Percentiles rank a stretch among this genome's conserved stretches.
phyloP scores from a whole-genome alignment of 345 rosid species.

The Populus nigra region DNA sequence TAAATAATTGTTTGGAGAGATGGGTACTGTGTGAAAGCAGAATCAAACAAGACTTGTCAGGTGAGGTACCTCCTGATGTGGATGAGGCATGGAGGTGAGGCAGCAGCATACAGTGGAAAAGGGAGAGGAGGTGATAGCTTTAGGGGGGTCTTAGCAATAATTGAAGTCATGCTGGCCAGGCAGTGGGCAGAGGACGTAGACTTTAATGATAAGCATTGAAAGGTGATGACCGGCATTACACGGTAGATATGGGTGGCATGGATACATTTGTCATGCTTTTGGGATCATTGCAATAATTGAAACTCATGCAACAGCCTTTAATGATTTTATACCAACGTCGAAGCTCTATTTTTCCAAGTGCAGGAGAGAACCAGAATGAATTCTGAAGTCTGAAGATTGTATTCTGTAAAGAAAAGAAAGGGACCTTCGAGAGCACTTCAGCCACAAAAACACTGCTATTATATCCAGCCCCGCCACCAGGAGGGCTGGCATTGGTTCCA shows the following conservation, averaged over 20 bases:
- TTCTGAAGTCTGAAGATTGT: background rate
- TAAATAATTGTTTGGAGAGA: too few relatives aligned
- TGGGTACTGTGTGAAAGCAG: too few relatives aligned
- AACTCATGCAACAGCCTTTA: slow-evolving; percentile 6
- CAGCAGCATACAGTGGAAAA: background rate
- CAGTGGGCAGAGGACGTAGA: background rate
- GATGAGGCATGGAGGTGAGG: background rate
- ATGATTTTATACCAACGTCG: background rate
- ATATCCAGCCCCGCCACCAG: too few relatives aligned
- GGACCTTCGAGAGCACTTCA: background rate
- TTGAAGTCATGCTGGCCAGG: background rate
- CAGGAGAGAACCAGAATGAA: background rate
- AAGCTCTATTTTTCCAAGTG: background rate
- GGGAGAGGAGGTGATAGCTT: background rate
- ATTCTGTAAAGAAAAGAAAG: background rate
- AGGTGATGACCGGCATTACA: slow-evolving; percentile 6
- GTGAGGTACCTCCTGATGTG: background rate
- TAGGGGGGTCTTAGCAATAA: slow-evolving; percentile 6
- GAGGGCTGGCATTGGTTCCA: too few relatives aligned
- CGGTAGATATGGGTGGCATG: background rate
- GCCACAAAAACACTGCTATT: background rate
- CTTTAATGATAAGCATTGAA: background rate
- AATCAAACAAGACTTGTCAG: background rate
- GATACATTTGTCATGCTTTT: slow-evolving; percentile 18
- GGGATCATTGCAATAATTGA: slow-evolving; percentile 18